These are phyloP conservation scores for Malassezia brasiliensis DNA, from an alignment of 1,284 basidiomycete species.

Conservation along the genomic window DNA sequence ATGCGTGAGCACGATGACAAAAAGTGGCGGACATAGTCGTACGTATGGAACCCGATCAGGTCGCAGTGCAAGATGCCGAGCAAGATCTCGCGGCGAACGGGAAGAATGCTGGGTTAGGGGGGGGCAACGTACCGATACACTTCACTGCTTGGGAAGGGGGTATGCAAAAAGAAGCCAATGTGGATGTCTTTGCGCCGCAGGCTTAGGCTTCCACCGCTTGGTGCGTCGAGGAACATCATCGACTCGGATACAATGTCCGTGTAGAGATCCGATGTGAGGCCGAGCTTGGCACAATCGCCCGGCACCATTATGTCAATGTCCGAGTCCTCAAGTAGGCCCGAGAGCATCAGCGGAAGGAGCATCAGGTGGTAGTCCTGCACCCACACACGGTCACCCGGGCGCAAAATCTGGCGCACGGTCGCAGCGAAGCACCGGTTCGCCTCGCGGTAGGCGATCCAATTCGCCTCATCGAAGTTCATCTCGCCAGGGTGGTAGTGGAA, in stretches of 20 bases:
- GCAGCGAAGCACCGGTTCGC: conserved; percentile 93
- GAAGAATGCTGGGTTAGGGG: conserved; percentile 55
- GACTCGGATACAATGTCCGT: neutral
- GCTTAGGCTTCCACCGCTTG: neutral
- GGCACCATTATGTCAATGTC: conserved; percentile 16
- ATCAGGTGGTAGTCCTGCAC: conserved; percentile 63
- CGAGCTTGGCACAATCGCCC: conserved; percentile 9
- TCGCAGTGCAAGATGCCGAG: conserved; percentile 92
- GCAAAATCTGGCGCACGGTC: conserved; percentile 67
- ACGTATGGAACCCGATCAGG: conserved; percentile 81
- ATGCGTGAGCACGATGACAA: conserved; percentile 95
- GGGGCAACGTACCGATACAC: conserved; percentile 70
- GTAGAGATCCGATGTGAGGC: neutral
- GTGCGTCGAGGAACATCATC: neutral
- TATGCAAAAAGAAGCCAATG: conserved; percentile 97
- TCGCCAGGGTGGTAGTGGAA: conserved; percentile 77
- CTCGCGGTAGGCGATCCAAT: conserved; percentile 95
- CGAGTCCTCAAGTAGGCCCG: conserved; percentile 64
- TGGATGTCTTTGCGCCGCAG: conserved; percentile 38
- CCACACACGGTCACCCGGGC: conserved; percentile 79
- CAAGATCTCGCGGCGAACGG: conserved; percentile 89
- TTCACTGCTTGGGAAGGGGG: conserved; percentile 93
- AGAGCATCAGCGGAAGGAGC: conserved; percentile 88
- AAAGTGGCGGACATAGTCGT: conserved; percentile 98
- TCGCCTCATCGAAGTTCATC: conserved; percentile 98